phyloP scores from a whole-genome alignment of 1,284 basidiomycete genomes.

The Pulveroboletus sp. region DNA sequence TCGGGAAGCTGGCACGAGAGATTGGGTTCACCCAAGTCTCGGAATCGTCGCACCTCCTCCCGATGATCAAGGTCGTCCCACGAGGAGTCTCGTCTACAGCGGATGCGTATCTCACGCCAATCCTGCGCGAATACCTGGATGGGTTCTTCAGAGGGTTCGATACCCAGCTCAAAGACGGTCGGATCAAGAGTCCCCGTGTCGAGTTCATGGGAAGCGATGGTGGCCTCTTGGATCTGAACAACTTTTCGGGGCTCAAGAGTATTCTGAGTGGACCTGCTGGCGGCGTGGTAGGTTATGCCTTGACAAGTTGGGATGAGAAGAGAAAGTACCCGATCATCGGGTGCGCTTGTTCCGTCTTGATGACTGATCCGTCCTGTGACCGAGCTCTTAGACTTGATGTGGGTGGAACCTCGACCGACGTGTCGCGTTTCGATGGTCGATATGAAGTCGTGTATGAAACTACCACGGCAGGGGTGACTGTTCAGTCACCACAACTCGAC shows the following conservation, averaged over 20 bases:
- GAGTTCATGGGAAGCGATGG: slow-evolving; percentile 81
- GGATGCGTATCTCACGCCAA: slow-evolving; percentile 95
- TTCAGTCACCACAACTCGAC: slow-evolving; percentile 76
- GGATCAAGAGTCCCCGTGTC: slow-evolving; percentile 43
- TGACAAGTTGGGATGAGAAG: slow-evolving; percentile 67
- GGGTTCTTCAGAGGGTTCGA: slow-evolving; percentile 93
- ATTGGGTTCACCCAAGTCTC: slow-evolving; percentile 89
- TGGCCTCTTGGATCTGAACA: slow-evolving; percentile 66
- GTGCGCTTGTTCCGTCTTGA: slow-evolving; percentile 32
- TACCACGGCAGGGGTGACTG: slow-evolving; percentile 77
- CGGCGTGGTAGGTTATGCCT: slow-evolving; percentile 75
- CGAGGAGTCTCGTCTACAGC: slow-evolving; percentile 92
- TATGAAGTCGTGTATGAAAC: slow-evolving; percentile 83
- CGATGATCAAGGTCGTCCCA: slow-evolving; percentile 96
- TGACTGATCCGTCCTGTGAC: background rate
- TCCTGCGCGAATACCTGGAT: slow-evolving; percentile 84
- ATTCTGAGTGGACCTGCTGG: slow-evolving; percentile 79
- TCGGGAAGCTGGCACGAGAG: slow-evolving; percentile 74
- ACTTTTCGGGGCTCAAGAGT: slow-evolving; percentile 77
- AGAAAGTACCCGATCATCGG: slow-evolving; percentile 64
- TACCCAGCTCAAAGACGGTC: slow-evolving; percentile 53
- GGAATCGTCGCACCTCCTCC: slow-evolving; percentile 83
- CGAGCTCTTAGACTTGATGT: slow-evolving; percentile 53
- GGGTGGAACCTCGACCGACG: slow-evolving; percentile 81
- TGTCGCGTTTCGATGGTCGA: slow-evolving; percentile 73